These are phyloP conservation scores for Gynostemma pentaphyllum DNA, from an alignment of 306 rosid species.

Conservation along the genomic window DNA sequence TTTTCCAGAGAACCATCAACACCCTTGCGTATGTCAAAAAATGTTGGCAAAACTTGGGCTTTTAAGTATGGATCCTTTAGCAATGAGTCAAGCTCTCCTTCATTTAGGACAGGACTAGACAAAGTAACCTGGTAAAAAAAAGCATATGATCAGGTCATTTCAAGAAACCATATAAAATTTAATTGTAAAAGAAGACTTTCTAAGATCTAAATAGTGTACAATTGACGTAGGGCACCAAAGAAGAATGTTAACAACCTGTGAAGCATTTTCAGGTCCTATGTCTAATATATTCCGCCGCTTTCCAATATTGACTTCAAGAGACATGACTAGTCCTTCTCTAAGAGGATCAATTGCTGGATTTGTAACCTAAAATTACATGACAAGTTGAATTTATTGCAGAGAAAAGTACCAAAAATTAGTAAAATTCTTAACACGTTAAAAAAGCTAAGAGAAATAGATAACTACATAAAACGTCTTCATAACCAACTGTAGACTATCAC, in stretches of 20 bases:
- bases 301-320: conserved; percentile 96
- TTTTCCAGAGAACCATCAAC: conserved; percentile 87
- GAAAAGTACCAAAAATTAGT: background rate
- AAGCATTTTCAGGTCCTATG: conserved; percentile 90
- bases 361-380: conserved; percentile 51
- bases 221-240: background rate
- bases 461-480: background rate
- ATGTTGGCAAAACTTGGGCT: conserved; percentile 67
- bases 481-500: background rate
- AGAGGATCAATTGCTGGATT: conserved; percentile 99
- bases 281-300: conserved; percentile 79
- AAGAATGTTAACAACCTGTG: conserved; percentile 50
- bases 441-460: conserved; percentile 1
- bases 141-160: background rate
- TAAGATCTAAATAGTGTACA: conserved; percentile 9
- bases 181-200: conserved; percentile 6
- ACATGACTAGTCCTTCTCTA: conserved; percentile 97
- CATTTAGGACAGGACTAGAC: conserved; percentile 89
- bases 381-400: conserved; percentile 5
- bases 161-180: conserved; percentile 6
- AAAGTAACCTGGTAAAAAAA: conserved; percentile 55
- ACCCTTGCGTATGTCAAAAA: conserved; percentile 84
- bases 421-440: background rate
- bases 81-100: conserved; percentile 82
- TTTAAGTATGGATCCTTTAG: conserved; percentile 61